Base-by-base conservation (phyloP, 1,284 basidiomycete species). In the Xanthoconium separans region DNA sequence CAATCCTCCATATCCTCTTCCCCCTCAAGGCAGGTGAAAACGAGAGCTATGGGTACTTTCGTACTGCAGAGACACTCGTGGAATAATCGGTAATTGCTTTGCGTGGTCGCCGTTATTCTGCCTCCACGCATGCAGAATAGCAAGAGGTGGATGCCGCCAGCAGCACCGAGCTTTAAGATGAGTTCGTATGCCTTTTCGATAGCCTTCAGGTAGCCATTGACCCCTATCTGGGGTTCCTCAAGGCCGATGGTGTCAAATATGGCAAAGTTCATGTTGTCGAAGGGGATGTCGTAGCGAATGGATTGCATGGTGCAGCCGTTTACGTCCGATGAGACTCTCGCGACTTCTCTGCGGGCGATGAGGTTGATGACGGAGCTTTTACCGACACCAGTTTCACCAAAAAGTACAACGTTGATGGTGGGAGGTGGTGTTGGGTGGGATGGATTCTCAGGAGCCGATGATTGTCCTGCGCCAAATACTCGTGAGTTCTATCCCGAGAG, bases 211-310 rank as follows among this genome's bases (percentile, higher is more conserved):
- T 68, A 57, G 53, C 65, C 53, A 44, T 67, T 56, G 60, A 70
- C 45, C 1, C 61, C 33, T 64, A 67, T 48, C 11, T 66, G 59
- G 24, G 71, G 71, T 44, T 78, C 75, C 44, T 76, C 62, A 15
- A 77, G 70, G n/a, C 77, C 76, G 20, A 72, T 65, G 33, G 76
- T 77, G 31, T 76, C 76, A 22, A 69, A 77, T 46, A 77, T 60
- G 12, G 55, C 4, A 20, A 62, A 65, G 29, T 55, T 34, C 47
- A 53, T 51, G 47, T 11, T 24, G 43, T 60, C 63, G 10, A 72
- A 61, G 15, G 52, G 7, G 50, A 72, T 58, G 16, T 50, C 18
- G 18, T 69, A 57, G 20, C 55, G 47, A 12, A 59, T 67, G n/a
- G 59, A 65, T 37, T 64, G 57, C 67, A 69, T 60, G 20, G 70